Conservation (phyloP, 768 basidiomycete genomes). For the Leccinum fibrillosum region DNA sequence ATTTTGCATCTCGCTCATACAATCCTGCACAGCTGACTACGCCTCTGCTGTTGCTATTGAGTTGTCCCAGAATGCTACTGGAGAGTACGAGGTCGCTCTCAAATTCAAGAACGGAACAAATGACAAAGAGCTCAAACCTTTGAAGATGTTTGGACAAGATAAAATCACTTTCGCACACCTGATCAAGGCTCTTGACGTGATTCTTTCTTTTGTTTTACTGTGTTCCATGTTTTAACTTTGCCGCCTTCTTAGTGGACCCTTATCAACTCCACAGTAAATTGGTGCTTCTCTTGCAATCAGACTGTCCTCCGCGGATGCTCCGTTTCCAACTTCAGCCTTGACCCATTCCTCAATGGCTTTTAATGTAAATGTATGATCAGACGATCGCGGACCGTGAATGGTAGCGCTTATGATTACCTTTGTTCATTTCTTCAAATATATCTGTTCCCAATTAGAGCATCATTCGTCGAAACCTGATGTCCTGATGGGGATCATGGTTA, state of each 20-base stretch:
- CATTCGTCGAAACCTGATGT: neutral
- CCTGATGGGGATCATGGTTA: neutral
- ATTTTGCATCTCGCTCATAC: neutral
- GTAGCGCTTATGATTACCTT: neutral
- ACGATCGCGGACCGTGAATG: neutral
- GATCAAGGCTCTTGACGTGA: conserved; percentile 19
- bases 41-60: conserved; percentile 73
- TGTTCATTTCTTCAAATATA: neutral
- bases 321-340: conserved; percentile 27
- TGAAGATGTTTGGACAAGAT: conserved; percentile 61
- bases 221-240: neutral
- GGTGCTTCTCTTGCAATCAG: conserved; percentile 35
- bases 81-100: conserved; percentile 71
- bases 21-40: conserved; percentile 56
- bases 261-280: conserved; percentile 32
- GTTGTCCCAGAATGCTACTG: conserved; percentile 57
- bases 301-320: conserved; percentile 31
- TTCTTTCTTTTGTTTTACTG: neutral
- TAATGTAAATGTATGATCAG: neutral
- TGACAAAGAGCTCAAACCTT: conserved; percentile 48
- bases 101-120: conserved; percentile 79
- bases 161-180: conserved; percentile 20
- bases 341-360: conserved; percentile 32
- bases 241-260: conserved; percentile 17
- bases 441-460: neutral